Base-by-base conservation (phyloP, 2,329 filamentous ascomycete genomes). In the Aaosphaeria pasadenensis region DNA sequence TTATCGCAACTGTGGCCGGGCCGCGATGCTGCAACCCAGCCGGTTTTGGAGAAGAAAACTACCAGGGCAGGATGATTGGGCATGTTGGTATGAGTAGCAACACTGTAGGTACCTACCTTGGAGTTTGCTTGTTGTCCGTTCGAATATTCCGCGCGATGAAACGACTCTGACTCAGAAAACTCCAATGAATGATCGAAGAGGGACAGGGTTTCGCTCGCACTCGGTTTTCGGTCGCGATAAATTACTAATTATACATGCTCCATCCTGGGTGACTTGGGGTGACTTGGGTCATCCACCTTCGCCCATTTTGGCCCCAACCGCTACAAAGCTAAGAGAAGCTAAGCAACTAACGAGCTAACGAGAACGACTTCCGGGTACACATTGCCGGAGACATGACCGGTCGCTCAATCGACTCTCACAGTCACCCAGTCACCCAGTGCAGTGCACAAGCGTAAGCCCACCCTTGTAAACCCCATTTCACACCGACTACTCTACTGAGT, bases 181-280 rank as follows among this genome's bases (percentile, higher is more conserved):
- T 36, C 33, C 17, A 24, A 36, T 9, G 9, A 36, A 36, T n/a
- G n/a, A 36, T n/a, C 2, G n/a, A 36, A 36, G 33, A 36, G n/a
- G n/a, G 33, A 9, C 42, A 42, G 30, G 45, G 41, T 40, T 43
- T 43, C 41, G 42, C n/a, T 11, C 7, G 39, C 7, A 24, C 32
- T 53, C 46, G 53, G 48, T 56, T 48, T 30, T 52, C 45, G 38
- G 42, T 41, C 45, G 44, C 43, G 33, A 9, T 11, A 47, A 42
- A 46, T 51, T 48, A 51, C 54, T 54, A 56, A 54, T 51, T 46
- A 51, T 54, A 57, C 46, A 39, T 42, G 42, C 24, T 44, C 30
- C 31, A 17, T 36, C n/a, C 33, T 36, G 7, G 9, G 33, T 24
- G 17, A 24, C 17, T 24, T 24, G 17, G 33, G n/a, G n/a, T 36